Evolutionary conservation across 441 rosid species (phyloP), one percentile per base, ranked within the genome.

Genomic region (Melastoma candidum): DNA sequence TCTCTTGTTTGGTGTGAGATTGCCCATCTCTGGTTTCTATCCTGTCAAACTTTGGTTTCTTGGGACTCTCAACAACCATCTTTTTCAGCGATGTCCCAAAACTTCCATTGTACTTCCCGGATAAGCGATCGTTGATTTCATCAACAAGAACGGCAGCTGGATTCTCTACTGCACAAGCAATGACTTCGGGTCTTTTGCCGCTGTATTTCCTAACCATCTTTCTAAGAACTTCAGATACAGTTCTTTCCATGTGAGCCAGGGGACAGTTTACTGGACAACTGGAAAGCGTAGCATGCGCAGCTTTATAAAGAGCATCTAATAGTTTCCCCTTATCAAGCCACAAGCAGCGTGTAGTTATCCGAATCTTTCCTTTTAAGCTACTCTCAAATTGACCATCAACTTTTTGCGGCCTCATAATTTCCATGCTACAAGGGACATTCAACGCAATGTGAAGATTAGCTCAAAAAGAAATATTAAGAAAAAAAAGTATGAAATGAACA

Each of bases 271-370:
- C 85, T 44, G 97, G 95, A 73, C 94, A 88, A 60, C 97, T 92
- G 39, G 97, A 82, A 45, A 92, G 82, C 43, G 97, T 73, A 60
- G 95, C 98, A 65, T 82, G 86, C 44, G 97, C 95, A 67, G 97
- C 98, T 75, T 82, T 84, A 67, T 84, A 73, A 57, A 92, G 90
- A 54, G 90, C 94, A 60, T 88, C 95, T 52, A 88, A 74, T 39
- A 92, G 97, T 76, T 81, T 84, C 61, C 98, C 95, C 69, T 85
- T 84, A 71, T 92, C 98, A 63, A 92, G 84, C 98, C 98, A 92
- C 72, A 92, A 77, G 74, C 98, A 85, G 29, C 98, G 87, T 5
- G 98, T 92, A 11, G 97, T 82, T 71, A 92, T 88, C 73, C 85
- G 83, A 73, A 92, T 78, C 68, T 88, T 92, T 51, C 95, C 98